phyloP scores from a whole-genome alignment of 345 rosid species.

The Murraya koenigii region DNA sequence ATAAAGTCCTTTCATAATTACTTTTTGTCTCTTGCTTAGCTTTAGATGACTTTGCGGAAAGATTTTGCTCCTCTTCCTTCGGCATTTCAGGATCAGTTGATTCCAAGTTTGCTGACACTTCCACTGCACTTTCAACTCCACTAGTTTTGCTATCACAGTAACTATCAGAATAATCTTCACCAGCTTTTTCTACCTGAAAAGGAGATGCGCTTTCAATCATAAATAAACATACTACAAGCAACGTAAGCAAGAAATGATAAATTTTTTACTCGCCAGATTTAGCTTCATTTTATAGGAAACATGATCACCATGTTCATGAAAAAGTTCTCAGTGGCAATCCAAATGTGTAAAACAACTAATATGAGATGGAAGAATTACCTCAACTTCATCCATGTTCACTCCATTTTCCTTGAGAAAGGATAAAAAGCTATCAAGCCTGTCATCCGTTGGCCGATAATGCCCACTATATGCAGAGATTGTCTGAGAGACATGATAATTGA shows the following conservation, averaged over 20 bases:
- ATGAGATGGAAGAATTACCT: conserved; percentile 39
- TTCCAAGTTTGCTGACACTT: conserved; percentile 13
- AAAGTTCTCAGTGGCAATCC: neutral
- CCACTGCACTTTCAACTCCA: neutral
- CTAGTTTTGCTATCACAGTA: conserved; percentile 36
- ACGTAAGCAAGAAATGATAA: neutral
- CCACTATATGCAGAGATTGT: conserved; percentile 89
- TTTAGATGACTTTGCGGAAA: conserved; percentile 26
- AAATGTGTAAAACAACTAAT: neutral
- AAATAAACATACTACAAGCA: neutral
- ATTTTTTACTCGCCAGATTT: neutral
- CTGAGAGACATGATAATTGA: conserved; percentile 36
- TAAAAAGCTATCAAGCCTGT: conserved; percentile 55
- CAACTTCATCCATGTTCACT: conserved; percentile 60
- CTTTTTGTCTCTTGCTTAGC: conserved; percentile 18
- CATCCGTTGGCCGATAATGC: conserved; percentile 84
- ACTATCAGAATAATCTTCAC: conserved; percentile 55
- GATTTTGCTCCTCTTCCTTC: conserved; percentile 19
- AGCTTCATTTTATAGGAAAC: neutral
- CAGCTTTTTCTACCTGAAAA: conserved; percentile 56
- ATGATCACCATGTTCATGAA: neutral
- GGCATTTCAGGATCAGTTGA: conserved; percentile 24
- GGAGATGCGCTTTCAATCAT: neutral
- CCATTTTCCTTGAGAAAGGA: conserved; percentile 64
- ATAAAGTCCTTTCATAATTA: conserved; percentile 62